These are phyloP conservation scores for Diplodia mutila DNA, from an alignment of 2,329 filamentous ascomycete species.

Conservation along the genomic window DNA sequence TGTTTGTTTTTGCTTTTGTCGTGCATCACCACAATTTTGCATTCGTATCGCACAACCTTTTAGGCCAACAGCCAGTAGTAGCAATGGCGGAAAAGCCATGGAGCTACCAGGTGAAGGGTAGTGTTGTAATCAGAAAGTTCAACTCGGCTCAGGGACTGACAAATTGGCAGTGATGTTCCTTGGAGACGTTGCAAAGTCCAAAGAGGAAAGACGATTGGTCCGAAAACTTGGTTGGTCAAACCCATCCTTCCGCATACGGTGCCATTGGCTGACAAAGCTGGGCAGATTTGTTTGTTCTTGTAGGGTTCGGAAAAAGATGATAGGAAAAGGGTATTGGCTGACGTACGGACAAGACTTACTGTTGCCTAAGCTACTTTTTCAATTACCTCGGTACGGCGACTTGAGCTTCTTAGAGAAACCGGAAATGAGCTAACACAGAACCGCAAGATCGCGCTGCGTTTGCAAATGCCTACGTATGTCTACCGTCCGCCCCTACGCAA, in stretches of 20 bases:
- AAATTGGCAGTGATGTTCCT: background rate
- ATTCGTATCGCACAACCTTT: too few species aligned
- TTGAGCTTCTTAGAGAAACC: background rate
- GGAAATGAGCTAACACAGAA: slow-evolving; percentile 12
- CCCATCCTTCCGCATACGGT: slow-evolving; percentile 3
- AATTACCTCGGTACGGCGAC: slow-evolving; percentile 34
- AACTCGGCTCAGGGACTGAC: background rate
- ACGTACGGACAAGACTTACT: slow-evolving; percentile 32
- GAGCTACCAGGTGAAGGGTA: background rate
- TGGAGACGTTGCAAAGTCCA: slow-evolving; percentile 27
- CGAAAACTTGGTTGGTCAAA: slow-evolving; percentile 33
- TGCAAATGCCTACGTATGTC: slow-evolving; percentile 36
- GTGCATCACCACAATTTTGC: background rate
- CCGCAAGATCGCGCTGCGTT: slow-evolving; percentile 34
- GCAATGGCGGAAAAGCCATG: background rate
- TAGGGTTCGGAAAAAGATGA: background rate
- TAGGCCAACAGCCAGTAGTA: background rate
- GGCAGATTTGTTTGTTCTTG: slow-evolving; percentile 36
- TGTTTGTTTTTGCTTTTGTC: background rate
- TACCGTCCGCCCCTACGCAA: background rate
- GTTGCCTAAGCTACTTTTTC: slow-evolving; percentile 39
- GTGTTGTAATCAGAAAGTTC: background rate
- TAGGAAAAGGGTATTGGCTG: background rate
- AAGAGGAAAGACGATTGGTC: slow-evolving; percentile 34
- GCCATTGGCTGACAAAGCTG: background rate